Evolutionary conservation across 2,329 filamentous ascomycete genomes (phyloP).

Genomic region (Monosporascus ibericus): DNA sequence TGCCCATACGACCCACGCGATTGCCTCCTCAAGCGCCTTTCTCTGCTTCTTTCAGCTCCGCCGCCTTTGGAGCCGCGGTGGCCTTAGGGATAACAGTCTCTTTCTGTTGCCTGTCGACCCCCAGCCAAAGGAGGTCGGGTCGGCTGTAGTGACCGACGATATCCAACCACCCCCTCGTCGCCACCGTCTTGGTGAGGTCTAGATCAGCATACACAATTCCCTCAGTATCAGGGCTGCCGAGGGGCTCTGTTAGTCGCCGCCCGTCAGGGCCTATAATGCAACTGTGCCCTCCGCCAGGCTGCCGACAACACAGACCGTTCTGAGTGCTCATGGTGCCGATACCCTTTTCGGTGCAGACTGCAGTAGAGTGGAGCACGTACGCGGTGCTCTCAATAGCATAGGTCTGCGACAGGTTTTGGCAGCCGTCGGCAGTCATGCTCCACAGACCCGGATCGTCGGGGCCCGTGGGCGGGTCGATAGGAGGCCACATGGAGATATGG

Average conservation of each 20-base stretch:
- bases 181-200: constrained; percentile 34
- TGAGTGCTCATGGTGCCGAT: constrained; percentile 36
- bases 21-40: no score
- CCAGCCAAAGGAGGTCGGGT: constrained; percentile 46
- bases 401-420: constrained; percentile 39
- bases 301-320: constrained; percentile 32
- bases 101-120: constrained; percentile 20
- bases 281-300: constrained; percentile 36
- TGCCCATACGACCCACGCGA: no score
- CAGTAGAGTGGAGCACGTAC: constrained; percentile 48
- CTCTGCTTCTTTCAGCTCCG: no score
- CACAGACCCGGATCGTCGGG: constrained; percentile 17
- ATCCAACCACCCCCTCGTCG: constrained; percentile 37
- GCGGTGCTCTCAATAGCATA: constrained; percentile 51
- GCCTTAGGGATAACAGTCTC: constrained; percentile 7
- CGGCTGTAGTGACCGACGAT: constrained; percentile 42
- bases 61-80: no score
- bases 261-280: constrained; percentile 47
- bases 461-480: constrained; percentile 12
- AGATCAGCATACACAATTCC: constrained; percentile 43
- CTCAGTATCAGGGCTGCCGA: constrained; percentile 31
- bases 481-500: constrained; percentile 44
- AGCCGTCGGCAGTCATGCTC: constrained; percentile 29
- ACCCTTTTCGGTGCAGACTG: constrained; percentile 38
- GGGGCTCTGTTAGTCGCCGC: constrained; percentile 31